phyloP scores from a whole-genome alignment of 2,329 filamentous ascomycete genomes.

The Fusarium hostae region DNA sequence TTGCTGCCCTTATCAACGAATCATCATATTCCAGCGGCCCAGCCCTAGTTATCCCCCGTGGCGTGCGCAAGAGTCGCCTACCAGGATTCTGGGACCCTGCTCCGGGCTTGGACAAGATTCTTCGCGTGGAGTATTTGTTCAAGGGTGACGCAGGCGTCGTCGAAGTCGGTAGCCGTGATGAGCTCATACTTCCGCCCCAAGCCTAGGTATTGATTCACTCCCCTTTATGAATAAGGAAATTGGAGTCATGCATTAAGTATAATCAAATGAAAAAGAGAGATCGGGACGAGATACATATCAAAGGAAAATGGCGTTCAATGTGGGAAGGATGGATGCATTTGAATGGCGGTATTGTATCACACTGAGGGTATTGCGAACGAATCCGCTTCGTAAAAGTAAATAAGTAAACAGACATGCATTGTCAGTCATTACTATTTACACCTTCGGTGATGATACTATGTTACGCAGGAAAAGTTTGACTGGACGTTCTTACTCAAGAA shows the following conservation, averaged over 20 bases:
- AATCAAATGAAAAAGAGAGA: neutral
- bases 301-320: neutral
- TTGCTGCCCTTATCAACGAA: conserved; percentile 58
- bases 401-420: neutral
- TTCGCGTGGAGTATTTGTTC: conserved; percentile 59
- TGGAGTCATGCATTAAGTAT: conserved; percentile 16
- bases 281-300: neutral
- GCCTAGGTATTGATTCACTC: neutral
- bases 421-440: neutral
- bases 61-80: conserved; percentile 57
- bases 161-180: conserved; percentile 39
- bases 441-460: neutral
- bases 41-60: conserved; percentile 52
- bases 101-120: conserved; percentile 56
- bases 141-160: conserved; percentile 47
- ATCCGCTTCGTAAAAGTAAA: neutral
- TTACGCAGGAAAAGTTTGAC: neutral
- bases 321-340: neutral
- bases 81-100: conserved; percentile 64
- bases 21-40: conserved; percentile 37
- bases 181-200: conserved; percentile 40
- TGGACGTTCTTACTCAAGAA: neutral
- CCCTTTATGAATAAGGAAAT: neutral
- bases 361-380: neutral
- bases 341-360: neutral